Percentiles rank a stretch among this genome's conserved stretches.
phyloP scores from a whole-genome alignment of 768 basidiomycete species.

The Pisolithus albus region DNA sequence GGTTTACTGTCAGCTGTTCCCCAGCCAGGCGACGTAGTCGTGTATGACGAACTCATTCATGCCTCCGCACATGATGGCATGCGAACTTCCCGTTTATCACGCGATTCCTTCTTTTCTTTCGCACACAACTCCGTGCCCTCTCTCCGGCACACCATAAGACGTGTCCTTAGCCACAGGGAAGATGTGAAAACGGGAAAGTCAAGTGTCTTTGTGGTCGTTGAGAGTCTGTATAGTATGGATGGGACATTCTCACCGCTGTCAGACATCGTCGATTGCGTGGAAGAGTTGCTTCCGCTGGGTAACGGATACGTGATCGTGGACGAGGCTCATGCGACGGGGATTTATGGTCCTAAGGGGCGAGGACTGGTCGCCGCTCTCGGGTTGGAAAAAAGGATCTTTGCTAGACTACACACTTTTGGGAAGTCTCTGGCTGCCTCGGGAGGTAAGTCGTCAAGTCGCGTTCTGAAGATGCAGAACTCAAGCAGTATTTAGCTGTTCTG shows the following conservation, averaged over 20 bases:
- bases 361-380: constrained; percentile 70
- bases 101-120: constrained; percentile 43
- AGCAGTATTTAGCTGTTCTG: constrained; percentile 54
- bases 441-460: constrained; percentile 44
- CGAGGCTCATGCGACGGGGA: constrained; percentile 89
- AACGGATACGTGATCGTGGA: constrained; percentile 80
- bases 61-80: constrained; percentile 90
- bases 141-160: constrained; percentile 39
- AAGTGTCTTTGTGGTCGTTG: constrained; percentile 76
- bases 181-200: constrained; percentile 33
- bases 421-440: constrained; percentile 84
- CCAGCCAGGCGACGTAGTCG: constrained; percentile 64
- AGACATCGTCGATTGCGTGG: constrained; percentile 57
- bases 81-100: constrained; percentile 47
- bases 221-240: constrained; percentile 94
- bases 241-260: constrained; percentile 78
- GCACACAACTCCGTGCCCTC: constrained; percentile 61
- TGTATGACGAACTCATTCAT: constrained; percentile 86
- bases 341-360: constrained; percentile 74
- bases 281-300: constrained; percentile 51
- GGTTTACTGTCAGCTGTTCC: constrained; percentile 80
- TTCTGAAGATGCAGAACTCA: not conserved
- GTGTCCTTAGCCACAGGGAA: constrained; percentile 32
- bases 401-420: constrained; percentile 86
- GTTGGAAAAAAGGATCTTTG: constrained; percentile 63